phyloP scores from a whole-genome alignment of 2,329 filamentous ascomycete species.

The Cryphonectria naterciae region DNA sequence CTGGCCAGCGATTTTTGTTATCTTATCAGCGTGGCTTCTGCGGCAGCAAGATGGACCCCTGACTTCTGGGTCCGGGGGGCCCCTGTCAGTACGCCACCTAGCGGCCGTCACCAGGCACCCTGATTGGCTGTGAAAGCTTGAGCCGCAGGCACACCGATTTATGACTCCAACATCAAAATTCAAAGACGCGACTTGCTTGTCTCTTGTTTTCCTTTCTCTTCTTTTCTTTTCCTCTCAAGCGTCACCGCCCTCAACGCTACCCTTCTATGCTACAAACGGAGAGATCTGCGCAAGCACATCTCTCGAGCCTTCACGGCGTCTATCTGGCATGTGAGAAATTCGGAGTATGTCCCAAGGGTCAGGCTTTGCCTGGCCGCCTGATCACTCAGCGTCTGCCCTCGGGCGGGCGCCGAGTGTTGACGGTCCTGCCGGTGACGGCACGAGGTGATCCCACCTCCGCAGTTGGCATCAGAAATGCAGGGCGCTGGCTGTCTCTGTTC shows the following conservation, averaged over 20 bases:
- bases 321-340: conserved; percentile 77
- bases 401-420: conserved; percentile 24
- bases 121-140: conserved; percentile 9
- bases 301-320: conserved; percentile 36
- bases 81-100: background rate
- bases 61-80: background rate
- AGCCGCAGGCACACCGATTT: conserved; percentile 18
- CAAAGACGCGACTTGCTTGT: background rate
- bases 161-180: conserved; percentile 21
- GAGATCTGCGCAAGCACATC: conserved; percentile 44
- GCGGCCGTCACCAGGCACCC: background rate
- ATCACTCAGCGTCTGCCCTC: conserved; percentile 28
- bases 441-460: conserved; percentile 36
- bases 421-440: conserved; percentile 39
- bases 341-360: conserved; percentile 36
- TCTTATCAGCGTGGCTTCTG: conserved; percentile 7
- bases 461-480: conserved; percentile 43
- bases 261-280: conserved; percentile 88
- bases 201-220: background rate
- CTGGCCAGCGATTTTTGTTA: conserved; percentile 12
- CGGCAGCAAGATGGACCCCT: background rate
- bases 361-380: conserved; percentile 31
- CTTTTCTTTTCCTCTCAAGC: conserved; percentile 51
- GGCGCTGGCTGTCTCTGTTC: conserved; percentile 32
- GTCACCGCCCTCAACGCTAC: conserved; percentile 83